phyloP scores from a whole-genome alignment of 2,329 filamentous ascomycete genomes.

The Cytospora leucostoma region DNA sequence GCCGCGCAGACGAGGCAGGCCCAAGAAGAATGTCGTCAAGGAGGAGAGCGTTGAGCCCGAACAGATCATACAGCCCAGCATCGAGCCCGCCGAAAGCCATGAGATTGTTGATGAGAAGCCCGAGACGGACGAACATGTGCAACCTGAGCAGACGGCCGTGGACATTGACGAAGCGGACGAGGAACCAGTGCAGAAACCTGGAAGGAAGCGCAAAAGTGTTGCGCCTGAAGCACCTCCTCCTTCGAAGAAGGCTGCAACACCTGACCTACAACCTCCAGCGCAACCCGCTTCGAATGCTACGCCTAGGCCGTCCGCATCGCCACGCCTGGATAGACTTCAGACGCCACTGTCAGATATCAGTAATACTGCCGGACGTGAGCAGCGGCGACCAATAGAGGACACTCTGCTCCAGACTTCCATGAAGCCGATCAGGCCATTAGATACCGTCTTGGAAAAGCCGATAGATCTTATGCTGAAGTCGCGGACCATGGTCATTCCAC shows the following conservation, averaged over 20 bases:
- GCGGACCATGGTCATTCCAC: slow-evolving; percentile 65
- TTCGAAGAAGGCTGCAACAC: slow-evolving; percentile 36
- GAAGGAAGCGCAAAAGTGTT: slow-evolving; percentile 69
- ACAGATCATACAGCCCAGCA: slow-evolving; percentile 24
- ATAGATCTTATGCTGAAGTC: slow-evolving; percentile 94
- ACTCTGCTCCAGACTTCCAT: slow-evolving; percentile 50
- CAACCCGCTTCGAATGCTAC: slow-evolving; percentile 39
- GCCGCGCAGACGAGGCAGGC: slow-evolving; percentile 22
- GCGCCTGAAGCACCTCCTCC: slow-evolving; percentile 35
- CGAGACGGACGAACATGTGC: neutral
- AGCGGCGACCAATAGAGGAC: slow-evolving; percentile 50
- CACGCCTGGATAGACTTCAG: slow-evolving; percentile 53
- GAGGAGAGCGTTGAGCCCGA: slow-evolving; percentile 26
- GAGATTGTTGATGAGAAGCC: slow-evolving; percentile 33
- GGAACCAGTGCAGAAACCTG: slow-evolving; percentile 46
- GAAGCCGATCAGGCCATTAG: slow-evolving; percentile 74
- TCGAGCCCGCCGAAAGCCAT: slow-evolving; percentile 41
- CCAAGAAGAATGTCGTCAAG: slow-evolving; percentile 24
- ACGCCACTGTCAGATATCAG: slow-evolving; percentile 77
- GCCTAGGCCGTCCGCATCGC: slow-evolving; percentile 56
- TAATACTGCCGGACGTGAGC: slow-evolving; percentile 64
- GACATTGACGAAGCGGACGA: slow-evolving; percentile 14
- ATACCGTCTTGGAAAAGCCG: slow-evolving; percentile 79
- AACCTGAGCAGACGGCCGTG: no score
- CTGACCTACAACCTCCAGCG: slow-evolving; percentile 35